These are phyloP conservation scores for Fomitopsis serialis DNA, from an alignment of 768 basidiomycete species.

Conservation along the genomic window DNA sequence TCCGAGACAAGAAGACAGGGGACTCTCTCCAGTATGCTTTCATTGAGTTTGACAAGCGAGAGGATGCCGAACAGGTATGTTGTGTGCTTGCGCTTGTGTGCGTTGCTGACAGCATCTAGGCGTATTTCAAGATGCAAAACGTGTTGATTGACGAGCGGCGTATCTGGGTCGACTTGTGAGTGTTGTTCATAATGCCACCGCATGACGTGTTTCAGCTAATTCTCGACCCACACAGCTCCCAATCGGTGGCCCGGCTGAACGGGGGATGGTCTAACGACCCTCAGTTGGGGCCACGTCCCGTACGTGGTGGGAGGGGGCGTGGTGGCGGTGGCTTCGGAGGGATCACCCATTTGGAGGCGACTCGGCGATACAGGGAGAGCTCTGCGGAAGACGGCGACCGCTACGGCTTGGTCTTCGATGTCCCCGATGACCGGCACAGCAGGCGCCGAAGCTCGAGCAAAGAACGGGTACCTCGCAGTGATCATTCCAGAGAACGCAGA, in stretches of 20 bases:
- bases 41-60: conserved; percentile 93
- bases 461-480: conserved; percentile 27
- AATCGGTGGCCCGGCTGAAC: conserved; percentile 90
- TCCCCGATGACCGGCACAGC: conserved; percentile 34
- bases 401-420: conserved; percentile 86
- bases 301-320: conserved; percentile 22
- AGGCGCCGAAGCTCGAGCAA: conserved; percentile 48
- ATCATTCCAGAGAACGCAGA: conserved; percentile 19
- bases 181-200: conserved; percentile 13
- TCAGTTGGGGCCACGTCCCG: conserved; percentile 39
- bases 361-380: conserved; percentile 59
- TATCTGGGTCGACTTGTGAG: conserved; percentile 98
- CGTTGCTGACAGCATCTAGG: conserved; percentile 39
- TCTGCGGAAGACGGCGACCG: conserved; percentile 26
- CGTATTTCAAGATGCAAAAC: conserved; percentile 99
- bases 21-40: conserved; percentile 98
- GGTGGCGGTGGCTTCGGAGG: conserved; percentile 55
- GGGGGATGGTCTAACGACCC: conserved; percentile 77
- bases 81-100: neutral
- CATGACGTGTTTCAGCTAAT: conserved; percentile 13
- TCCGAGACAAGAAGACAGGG: conserved; percentile 91
- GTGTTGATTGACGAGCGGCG: conserved; percentile 95
- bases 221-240: conserved; percentile 48
- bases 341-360: conserved; percentile 68
- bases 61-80: conserved; percentile 88